Base-by-base conservation (phyloP, 768 basidiomycete species). In the Calvatia gigantea region DNA sequence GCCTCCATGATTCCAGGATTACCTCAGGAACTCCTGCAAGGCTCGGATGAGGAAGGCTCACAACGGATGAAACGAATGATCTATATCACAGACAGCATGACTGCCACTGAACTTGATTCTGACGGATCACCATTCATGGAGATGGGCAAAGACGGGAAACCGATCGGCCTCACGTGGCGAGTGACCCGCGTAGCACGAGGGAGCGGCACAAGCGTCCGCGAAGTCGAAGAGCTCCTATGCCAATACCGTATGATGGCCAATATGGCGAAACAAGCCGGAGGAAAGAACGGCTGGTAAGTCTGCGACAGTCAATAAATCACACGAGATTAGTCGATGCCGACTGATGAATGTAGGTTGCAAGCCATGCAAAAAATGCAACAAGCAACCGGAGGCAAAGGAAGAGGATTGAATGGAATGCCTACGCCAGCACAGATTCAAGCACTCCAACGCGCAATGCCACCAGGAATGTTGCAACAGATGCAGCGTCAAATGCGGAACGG, bases 201-300 rank as follows among this genome's bases (percentile, higher is more conserved):
- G 41, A 93, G 91, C 63, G 97, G 97, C 29, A 97, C 95, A 47
- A 90, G 85, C 62, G 91, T 99, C 25, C 81, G 93, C 58, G 97
- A 99, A 74, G 96, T 99, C n/a, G 97, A 99, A 69, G 96, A 99
- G 66, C 69, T 98, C 54, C 74, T 99, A 43, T 93, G 92, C 64
- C 97, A 99, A 72, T 97, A 98, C 64, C 84, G 92, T 43, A 95
- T 98, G 91, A 97, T 99, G 92, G 87, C 94, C 51, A 95, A 92
- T 65, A 95, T 99, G 90, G 97, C 96, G 31, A 97, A 94, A 76
- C 89, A 94, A 67, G 95, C 94, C 5, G 97, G 97, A 46, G 95
- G 94, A 38, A 97, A 97, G 81, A 93, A 95, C 59, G 95, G 94
- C 64, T 93, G 93, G 89, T 87, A 56, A 57, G 85, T 57, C 9